Percentiles rank a stretch among this genome's conserved stretches.
Evolutionary conservation across 2,329 filamentous ascomycete genomes (phyloP).

Genomic region (Colletotrichum musicola): DNA sequence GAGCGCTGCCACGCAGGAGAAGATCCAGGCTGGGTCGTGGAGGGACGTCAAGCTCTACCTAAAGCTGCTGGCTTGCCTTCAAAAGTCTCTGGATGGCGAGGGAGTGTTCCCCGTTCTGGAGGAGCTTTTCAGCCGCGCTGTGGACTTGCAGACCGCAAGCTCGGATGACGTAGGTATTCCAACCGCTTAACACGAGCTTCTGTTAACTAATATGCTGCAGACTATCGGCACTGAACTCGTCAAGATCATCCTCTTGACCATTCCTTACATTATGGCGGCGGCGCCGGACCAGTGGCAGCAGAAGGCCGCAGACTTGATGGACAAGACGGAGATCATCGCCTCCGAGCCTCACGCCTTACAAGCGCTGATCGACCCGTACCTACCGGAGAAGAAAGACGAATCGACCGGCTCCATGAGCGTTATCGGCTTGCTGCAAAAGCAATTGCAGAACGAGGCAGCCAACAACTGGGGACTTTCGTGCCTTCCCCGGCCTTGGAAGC

Average conservation of each 20-base stretch:
- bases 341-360: conserved; percentile 89
- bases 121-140: conserved; percentile 91
- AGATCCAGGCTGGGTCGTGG: conserved; percentile 83
- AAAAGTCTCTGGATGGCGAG: conserved; percentile 83
- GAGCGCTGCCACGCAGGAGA: conserved; percentile 72
- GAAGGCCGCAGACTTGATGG: conserved; percentile 83
- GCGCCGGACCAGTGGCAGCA: conserved; percentile 77
- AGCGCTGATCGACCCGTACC: conserved; percentile 87
- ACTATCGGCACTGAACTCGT: conserved; percentile 86
- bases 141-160: conserved; percentile 91
- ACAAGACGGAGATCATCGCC: conserved; percentile 95
- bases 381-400: conserved; percentile 73
- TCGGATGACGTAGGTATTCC: conserved; percentile 84
- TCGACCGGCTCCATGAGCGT: conserved; percentile 75
- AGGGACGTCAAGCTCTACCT: conserved; percentile 90
- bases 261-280: conserved; percentile 88
- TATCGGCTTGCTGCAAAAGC: conserved; percentile 85
- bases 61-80: conserved; percentile 89
- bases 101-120: conserved; percentile 88
- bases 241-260: conserved; percentile 94
- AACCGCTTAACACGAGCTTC: neutral
- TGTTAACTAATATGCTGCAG: conserved; percentile 48
- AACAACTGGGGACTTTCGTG: conserved; percentile 81
- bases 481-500: conserved; percentile 76
- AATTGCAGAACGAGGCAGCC: conserved; percentile 82